phyloP scores from a whole-genome alignment of 371 early-diverging fungal species.

The Choanephora cucurbitarum region DNA sequence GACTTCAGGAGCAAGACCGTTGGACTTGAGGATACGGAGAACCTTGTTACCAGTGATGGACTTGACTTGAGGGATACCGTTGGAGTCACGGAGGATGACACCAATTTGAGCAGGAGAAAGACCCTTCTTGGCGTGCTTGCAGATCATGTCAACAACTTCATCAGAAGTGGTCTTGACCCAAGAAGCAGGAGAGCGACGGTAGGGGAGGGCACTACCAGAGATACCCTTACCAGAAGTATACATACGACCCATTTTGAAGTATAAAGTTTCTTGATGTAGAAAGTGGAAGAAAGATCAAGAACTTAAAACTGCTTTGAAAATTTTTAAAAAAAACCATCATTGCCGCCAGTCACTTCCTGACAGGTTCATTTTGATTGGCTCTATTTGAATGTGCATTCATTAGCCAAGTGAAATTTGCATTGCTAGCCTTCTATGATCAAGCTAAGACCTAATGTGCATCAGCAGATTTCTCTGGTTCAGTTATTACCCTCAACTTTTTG shows the following conservation, averaged over 20 bases:
- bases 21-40: slow-evolving; percentile 87
- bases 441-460: too few relatives aligned
- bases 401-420: too few relatives aligned
- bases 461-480: too few relatives aligned
- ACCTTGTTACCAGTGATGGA: slow-evolving; percentile 96
- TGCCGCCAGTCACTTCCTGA: background rate
- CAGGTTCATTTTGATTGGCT: background rate
- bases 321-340: too few relatives aligned
- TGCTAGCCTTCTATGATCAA: too few relatives aligned
- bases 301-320: background rate
- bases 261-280: background rate
- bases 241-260: slow-evolving; percentile 47
- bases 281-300: background rate
- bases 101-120: slow-evolving; percentile 99
- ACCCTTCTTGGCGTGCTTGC: slow-evolving; percentile 99
- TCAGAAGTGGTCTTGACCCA: slow-evolving; percentile 11
- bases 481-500: too few relatives aligned
- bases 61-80: slow-evolving; percentile 98
- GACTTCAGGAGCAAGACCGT: slow-evolving; percentile 77
- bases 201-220: slow-evolving; percentile 98
- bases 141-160: slow-evolving; percentile 94
- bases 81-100: slow-evolving; percentile 96
- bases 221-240: slow-evolving; percentile 99
- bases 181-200: slow-evolving; percentile 89
- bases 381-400: too few relatives aligned